These are phyloP conservation scores for Knoxia roxburghii DNA, from an alignment of 257 asterid genomes.

Conservation along the genomic window DNA sequence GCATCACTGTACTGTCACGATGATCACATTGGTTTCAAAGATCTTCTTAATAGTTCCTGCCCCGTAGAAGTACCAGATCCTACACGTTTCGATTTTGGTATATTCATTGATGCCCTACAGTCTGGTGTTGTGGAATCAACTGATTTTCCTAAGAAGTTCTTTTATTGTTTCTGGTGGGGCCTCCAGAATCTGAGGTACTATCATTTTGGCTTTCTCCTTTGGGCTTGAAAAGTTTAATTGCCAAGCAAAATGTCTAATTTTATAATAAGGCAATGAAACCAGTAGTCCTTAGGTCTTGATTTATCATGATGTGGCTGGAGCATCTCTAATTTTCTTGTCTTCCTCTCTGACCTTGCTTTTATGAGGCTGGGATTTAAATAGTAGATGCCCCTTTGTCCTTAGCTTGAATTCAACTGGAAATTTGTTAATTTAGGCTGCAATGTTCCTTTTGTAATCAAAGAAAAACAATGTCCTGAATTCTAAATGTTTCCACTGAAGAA, in stretches of 20 bases:
- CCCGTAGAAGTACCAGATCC: conserved; percentile 59
- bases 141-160: conserved; percentile 85
- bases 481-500: not conserved
- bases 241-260: not conserved
- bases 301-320: not conserved
- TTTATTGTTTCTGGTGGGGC: conserved; percentile 99
- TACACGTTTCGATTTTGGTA: conserved; percentile 77
- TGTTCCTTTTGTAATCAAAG: not conserved
- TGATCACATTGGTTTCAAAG: conserved; percentile 35
- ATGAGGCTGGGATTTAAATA: not conserved
- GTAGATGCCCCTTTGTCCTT: not conserved
- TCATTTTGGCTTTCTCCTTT: conserved; percentile 5
- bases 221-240: not conserved
- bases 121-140: conserved; percentile 85
- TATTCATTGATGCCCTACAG: conserved; percentile 86
- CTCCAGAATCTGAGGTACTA: conserved; percentile 89
- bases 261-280: not conserved
- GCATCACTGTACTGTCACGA: conserved; percentile 52
- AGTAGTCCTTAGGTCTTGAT: not conserved
- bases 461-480: not conserved
- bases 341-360: not conserved
- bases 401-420: not conserved
- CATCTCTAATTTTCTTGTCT: not conserved
- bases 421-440: not conserved
- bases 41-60: conserved; percentile 44